Evolutionary conservation across 2,329 filamentous ascomycete species (phyloP).

Genomic region (Hyphodiscus sp.): DNA sequence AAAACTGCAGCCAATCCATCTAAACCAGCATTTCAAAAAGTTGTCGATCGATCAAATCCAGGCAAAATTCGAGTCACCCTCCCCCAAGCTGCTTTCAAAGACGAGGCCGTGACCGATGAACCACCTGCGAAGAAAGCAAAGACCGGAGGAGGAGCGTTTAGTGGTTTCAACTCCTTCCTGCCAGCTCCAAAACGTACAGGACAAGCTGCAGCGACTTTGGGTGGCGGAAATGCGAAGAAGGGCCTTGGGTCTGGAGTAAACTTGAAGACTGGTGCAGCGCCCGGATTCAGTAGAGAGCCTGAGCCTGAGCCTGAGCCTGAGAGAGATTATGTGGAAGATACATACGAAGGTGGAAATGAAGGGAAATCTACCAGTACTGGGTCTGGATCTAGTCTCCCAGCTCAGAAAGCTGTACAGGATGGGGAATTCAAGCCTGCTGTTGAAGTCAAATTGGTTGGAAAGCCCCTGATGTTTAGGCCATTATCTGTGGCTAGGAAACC

Average conservation of each 20-base stretch:
- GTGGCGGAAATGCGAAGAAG: slow-evolving; percentile 24
- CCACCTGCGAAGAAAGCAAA: slow-evolving; percentile 68
- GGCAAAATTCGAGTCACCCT: slow-evolving; percentile 81
- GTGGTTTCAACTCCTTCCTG: slow-evolving; percentile 79
- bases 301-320: slow-evolving; percentile 34
- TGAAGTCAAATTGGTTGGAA: slow-evolving; percentile 65
- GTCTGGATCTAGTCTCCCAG: slow-evolving; percentile 31
- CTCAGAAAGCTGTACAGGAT: slow-evolving; percentile 46
- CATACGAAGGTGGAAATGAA: slow-evolving; percentile 17
- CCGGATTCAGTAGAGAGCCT: slow-evolving; percentile 66
- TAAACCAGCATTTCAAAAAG: slow-evolving; percentile 67
- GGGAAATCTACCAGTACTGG: slow-evolving; percentile 23
- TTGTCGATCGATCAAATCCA: slow-evolving; percentile 73
- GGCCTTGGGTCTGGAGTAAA: slow-evolving; percentile 51
- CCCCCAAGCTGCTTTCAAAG: slow-evolving; percentile 42
- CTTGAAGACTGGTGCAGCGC: slow-evolving; percentile 76
- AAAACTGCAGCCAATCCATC: slow-evolving; percentile 26
- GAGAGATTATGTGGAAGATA: slow-evolving; percentile 14
- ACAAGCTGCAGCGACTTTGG: slow-evolving; percentile 34
- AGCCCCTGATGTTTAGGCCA: slow-evolving; percentile 82
- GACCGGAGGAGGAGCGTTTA: slow-evolving; percentile 55
- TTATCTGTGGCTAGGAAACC: slow-evolving; percentile 75
- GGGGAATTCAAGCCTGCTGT: slow-evolving; percentile 50
- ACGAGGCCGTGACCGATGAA: slow-evolving; percentile 36
- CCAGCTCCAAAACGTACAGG: slow-evolving; percentile 67